These are phyloP conservation scores for Zygosaccharomyces sapae DNA, from an alignment of 1,139 yeast genomes.

Conservation along the genomic window DNA sequence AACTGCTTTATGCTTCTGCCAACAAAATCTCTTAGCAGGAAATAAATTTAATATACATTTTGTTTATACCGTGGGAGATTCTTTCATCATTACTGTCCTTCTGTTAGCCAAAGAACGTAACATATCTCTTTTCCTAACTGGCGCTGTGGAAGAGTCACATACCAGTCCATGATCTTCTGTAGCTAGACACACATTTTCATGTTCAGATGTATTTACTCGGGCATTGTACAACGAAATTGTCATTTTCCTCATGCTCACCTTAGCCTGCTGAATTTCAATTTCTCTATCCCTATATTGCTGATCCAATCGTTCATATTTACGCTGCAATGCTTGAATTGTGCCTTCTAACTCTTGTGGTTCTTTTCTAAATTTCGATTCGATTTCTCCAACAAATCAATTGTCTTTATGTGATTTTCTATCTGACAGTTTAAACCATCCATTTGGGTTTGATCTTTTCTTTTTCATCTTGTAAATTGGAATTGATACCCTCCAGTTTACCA, in stretches of 20 bases:
- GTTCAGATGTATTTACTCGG: not conserved
- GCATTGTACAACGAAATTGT: not conserved
- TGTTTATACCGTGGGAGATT: slow-evolving; percentile 1
- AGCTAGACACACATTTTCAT: not conserved
- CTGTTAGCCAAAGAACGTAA: slow-evolving; percentile 1
- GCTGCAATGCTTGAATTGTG: not conserved
- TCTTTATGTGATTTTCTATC: not conserved
- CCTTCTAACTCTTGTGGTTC: not conserved
- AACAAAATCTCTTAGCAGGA: too few relatives aligned
- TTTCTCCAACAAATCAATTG: too few relatives aligned
- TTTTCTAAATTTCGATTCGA: not conserved
- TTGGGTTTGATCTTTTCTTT: not conserved
- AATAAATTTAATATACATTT: not conserved
- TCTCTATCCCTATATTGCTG: not conserved
- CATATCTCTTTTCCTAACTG: not conserved
- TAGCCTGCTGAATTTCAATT: slow-evolving; percentile 3
- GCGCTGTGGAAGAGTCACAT: not conserved
- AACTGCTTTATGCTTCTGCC: too few relatives aligned
- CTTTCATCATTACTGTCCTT: not conserved
- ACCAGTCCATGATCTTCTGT: not conserved
- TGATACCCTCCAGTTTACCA: not conserved
- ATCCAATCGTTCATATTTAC: not conserved
- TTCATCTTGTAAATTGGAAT: not conserved
- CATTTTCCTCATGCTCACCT: slow-evolving; percentile 1
- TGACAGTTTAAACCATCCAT: not conserved